These are phyloP conservation scores for Biscutella auriculata DNA, from an alignment of 441 rosid genomes.

Conservation along the genomic window DNA sequence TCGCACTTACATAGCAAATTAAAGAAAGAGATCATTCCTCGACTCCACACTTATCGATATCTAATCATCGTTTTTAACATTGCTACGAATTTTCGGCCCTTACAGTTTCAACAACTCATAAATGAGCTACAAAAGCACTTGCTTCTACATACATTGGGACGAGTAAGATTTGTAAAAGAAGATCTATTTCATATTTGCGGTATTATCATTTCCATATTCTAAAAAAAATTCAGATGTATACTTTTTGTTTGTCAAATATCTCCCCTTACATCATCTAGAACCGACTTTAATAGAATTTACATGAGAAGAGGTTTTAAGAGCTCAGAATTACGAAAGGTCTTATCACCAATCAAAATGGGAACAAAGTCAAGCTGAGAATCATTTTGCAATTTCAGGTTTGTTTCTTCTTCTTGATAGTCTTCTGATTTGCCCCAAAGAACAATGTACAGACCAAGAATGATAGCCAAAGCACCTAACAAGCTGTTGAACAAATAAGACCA, in stretches of 20 bases:
- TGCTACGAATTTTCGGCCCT: too few relatives aligned
- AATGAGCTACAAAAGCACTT: too few relatives aligned
- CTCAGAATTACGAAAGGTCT: conserved; percentile 15
- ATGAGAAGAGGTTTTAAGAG: conserved; percentile 20
- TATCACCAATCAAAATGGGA: conserved; percentile 13
- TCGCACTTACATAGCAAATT: too few relatives aligned
- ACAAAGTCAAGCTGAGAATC: conserved; percentile 16
- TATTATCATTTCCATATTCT: neutral
- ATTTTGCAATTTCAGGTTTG: conserved; percentile 15
- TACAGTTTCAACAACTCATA: too few relatives aligned
- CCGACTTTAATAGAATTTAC: neutral
- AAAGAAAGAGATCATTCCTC: too few relatives aligned
- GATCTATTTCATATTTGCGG: neutral
- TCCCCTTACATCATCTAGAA: neutral
- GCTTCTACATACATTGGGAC: neutral
- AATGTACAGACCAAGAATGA: conserved; percentile 48
- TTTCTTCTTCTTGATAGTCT: conserved; percentile 24
- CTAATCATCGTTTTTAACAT: too few relatives aligned
- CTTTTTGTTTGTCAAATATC: too few relatives aligned
- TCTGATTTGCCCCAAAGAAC: conserved; percentile 69
- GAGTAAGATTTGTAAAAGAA: conserved; percentile 2
- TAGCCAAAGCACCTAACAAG: conserved; percentile 46
- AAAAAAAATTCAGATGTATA: too few relatives aligned
- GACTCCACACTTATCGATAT: too few relatives aligned
- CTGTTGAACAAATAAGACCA: conserved; percentile 17